Conservation (phyloP, 768 basidiomycete genomes). For the Suillus lakei region DNA sequence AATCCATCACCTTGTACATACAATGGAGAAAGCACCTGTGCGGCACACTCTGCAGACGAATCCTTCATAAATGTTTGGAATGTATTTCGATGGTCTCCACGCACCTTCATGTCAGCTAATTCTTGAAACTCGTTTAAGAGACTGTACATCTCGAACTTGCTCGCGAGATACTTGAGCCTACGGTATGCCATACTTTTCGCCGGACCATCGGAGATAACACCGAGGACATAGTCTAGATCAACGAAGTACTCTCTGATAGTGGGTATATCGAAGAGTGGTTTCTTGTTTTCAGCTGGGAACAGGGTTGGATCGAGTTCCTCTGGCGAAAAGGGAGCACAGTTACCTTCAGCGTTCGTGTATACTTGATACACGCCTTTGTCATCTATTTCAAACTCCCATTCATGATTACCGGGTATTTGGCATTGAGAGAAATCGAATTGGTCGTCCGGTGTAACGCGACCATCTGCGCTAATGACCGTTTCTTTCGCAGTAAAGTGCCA, state of each 20-base stretch:
- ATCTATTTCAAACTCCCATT: slow-evolving; percentile 76
- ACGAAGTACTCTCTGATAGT: slow-evolving; percentile 93
- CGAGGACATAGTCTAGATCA: slow-evolving; percentile 90
- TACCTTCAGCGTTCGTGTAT: slow-evolving; percentile 45
- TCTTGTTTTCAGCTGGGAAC: slow-evolving; percentile 36
- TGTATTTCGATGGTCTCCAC: slow-evolving; percentile 20
- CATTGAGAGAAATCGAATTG: slow-evolving; percentile 77
- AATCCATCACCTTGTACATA: neutral
- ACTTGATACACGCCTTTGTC: slow-evolving; percentile 92
- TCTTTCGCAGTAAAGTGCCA: slow-evolving; percentile 84
- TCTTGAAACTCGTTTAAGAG: slow-evolving; percentile 94
- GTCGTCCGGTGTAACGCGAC: slow-evolving; percentile 24
- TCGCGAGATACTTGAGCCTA: slow-evolving; percentile 85
- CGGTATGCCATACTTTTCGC: slow-evolving; percentile 96
- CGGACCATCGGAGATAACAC: slow-evolving; percentile 93
- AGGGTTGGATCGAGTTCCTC: neutral
- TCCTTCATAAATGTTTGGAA: neutral
- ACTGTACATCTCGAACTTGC: slow-evolving; percentile 93
- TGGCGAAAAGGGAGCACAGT: neutral
- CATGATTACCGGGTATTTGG: slow-evolving; percentile 68
- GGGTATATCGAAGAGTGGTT: slow-evolving; percentile 79
- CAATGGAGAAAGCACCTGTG: slow-evolving; percentile 28
- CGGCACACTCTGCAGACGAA: slow-evolving; percentile 30
- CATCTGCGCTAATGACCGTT: slow-evolving; percentile 49
- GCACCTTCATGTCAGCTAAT: slow-evolving; percentile 93